Base-by-base conservation (phyloP, 371 early-diverging fungal species). In the Amoeboaphelidium protococcarum region DNA sequence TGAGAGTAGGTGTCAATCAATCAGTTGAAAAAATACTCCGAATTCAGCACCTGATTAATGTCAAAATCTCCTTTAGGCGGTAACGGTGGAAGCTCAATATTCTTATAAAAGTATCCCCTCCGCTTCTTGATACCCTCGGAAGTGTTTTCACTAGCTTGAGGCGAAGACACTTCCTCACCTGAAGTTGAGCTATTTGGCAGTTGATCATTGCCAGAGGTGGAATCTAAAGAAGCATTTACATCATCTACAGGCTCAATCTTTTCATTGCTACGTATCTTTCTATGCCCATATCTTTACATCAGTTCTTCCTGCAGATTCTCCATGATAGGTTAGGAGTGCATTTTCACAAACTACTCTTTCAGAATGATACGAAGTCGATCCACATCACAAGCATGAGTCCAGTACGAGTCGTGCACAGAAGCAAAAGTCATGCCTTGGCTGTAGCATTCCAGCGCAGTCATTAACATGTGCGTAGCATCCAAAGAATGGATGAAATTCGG, bases 401-500 rank as follows among this genome's bases (percentile, higher is more conserved):
- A 95, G 63, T 84, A 95, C 55, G 83, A 83, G 61, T 95, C 96
- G 63, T 95, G 96, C 20, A 95, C 96, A 2, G 90, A 73, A 0
- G 94, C 89, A 68, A 91, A 95, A 0, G 72, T 63, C 55, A 92
- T 56, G 12, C 75, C 78, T 23, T 69, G 67, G 40, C 67, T 61
- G 31, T 82, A 70, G 62, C 90, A 91, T 40, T 74, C 76, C 20
- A 40, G 23, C 16, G 94, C 89, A 13, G 89, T 81, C 68, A 90
- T 70, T 55, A 90, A 68, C 96, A 95, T 95, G 56, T 95, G 96
- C 1, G 88, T 74, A 1, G 96, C 96, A 60, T 95, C 96, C 26
- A 95, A 67, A 1, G 89, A 88, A 63, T 95, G 96, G 52, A 95
- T 79, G 60, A 86, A 95, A 67, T 95, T 95, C 47, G 96, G 96